Evolutionary conservation across 441 rosid genomes (phyloP).

Genomic region (Euphorbia neoarborescens): DNA sequence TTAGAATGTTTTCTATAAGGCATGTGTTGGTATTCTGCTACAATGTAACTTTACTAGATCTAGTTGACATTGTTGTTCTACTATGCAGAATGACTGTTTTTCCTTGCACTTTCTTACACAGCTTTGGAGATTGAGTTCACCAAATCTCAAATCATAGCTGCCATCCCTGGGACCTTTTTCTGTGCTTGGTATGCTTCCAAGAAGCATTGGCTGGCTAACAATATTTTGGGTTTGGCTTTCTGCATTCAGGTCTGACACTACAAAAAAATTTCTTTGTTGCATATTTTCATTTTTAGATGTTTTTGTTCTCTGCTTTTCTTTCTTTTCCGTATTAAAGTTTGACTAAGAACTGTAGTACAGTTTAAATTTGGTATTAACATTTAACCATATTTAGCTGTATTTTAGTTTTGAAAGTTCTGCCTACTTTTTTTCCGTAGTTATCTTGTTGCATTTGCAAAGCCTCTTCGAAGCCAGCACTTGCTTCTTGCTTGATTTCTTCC

Average conservation of each 20-base stretch:
- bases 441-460: background rate
- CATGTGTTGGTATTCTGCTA: constrained; percentile 2
- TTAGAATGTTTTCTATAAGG: background rate
- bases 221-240: constrained; percentile 79
- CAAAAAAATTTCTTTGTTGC: constrained; percentile 9
- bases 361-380: background rate
- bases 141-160: constrained; percentile 79
- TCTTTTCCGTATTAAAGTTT: background rate
- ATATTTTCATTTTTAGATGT: background rate
- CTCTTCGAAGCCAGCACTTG: background rate
- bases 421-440: background rate
- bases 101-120: constrained; percentile 43
- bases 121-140: constrained; percentile 95
- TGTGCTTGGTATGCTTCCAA: constrained; percentile 92
- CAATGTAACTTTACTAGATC: constrained; percentile 21
- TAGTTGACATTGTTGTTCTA: constrained; percentile 26
- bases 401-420: background rate
- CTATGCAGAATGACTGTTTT: constrained; percentile 37
- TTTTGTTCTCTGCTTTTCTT: background rate
- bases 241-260: constrained; percentile 74
- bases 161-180: constrained; percentile 86
- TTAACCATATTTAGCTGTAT: background rate
- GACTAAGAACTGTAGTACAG: background rate
- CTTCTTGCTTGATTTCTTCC: background rate
- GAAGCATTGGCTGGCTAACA: constrained; percentile 97